Evolutionary conservation across 768 basidiomycete genomes (phyloP).

Genomic region (Suillus subalutaceus): DNA sequence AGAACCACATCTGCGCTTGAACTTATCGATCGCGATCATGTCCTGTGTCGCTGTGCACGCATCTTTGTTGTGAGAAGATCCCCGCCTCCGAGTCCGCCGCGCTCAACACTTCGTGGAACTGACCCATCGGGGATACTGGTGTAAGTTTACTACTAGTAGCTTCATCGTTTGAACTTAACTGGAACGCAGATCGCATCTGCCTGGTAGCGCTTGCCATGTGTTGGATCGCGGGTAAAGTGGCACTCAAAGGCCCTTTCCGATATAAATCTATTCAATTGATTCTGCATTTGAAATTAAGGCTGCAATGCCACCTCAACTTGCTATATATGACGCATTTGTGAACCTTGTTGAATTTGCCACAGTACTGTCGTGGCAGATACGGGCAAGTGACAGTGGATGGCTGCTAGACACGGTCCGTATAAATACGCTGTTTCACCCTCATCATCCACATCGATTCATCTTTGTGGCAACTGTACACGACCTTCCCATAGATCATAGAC

Average conservation of each 20-base stretch:
- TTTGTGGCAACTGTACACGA: background rate
- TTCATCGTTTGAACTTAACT: constrained; percentile 41
- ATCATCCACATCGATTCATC: background rate
- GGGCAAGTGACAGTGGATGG: background rate
- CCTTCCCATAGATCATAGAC: background rate
- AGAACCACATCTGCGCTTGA: background rate
- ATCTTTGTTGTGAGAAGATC: background rate
- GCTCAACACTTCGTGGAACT: background rate
- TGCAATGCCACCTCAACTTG: constrained; percentile 7
- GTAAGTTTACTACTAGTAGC: background rate
- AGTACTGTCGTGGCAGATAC: constrained; percentile 6
- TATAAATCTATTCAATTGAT: background rate
- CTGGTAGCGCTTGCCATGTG: constrained; percentile 72
- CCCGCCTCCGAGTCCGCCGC: background rate
- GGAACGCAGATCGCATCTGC: constrained; percentile 70
- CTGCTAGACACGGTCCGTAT: constrained; percentile 15
- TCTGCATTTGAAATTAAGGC: constrained; percentile 1
- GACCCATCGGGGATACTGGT: background rate
- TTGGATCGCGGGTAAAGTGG: background rate
- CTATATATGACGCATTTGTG: background rate
- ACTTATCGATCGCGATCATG: background rate
- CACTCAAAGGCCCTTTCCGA: background rate
- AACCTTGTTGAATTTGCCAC: background rate
- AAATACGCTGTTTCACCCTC: constrained; percentile 22
- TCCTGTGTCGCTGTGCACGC: background rate